phyloP scores from a whole-genome alignment of 192 early-diverging fungal genomes.

The Umbelopsis sp. region DNA sequence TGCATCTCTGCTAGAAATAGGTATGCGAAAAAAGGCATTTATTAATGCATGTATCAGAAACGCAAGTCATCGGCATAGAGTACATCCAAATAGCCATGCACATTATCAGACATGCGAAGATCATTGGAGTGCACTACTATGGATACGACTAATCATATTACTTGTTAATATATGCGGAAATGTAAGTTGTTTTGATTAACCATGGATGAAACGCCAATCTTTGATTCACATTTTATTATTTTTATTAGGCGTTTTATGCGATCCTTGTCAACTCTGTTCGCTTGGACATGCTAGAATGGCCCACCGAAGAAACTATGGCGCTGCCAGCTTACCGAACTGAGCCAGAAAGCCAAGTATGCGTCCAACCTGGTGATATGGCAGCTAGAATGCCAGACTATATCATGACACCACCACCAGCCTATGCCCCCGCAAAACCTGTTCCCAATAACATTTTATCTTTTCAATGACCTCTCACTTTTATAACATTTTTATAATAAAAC shows the following conservation, averaged over 20 bases:
- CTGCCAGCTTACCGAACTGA: not conserved
- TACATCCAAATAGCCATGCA: not conserved
- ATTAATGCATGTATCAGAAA: not conserved
- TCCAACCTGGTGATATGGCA: not conserved
- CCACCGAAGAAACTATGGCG: not conserved
- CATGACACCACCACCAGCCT: conserved; percentile 2
- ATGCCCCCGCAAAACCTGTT: not conserved
- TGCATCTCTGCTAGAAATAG: conserved; percentile 3
- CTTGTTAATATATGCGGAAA: conserved; percentile 4
- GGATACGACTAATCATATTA: conserved; percentile 1
- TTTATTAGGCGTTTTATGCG: not conserved
- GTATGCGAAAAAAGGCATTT: not conserved
- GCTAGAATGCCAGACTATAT: conserved; percentile 8
- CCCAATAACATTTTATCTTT: not conserved
- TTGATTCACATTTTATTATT: not conserved
- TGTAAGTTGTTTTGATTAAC: not conserved
- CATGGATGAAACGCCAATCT: not conserved
- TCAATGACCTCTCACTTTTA: not conserved
- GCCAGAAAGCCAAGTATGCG: not conserved
- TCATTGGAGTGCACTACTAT: conserved; percentile 6
- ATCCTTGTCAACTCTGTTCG: conserved; percentile 8
- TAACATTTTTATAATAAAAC: not conserved
- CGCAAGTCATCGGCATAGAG: not conserved
- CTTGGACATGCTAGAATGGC: not conserved
- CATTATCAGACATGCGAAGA: not conserved